Base-by-base conservation (phyloP, 371 early-diverging fungal genomes). In the Mortierella sp. region DNA sequence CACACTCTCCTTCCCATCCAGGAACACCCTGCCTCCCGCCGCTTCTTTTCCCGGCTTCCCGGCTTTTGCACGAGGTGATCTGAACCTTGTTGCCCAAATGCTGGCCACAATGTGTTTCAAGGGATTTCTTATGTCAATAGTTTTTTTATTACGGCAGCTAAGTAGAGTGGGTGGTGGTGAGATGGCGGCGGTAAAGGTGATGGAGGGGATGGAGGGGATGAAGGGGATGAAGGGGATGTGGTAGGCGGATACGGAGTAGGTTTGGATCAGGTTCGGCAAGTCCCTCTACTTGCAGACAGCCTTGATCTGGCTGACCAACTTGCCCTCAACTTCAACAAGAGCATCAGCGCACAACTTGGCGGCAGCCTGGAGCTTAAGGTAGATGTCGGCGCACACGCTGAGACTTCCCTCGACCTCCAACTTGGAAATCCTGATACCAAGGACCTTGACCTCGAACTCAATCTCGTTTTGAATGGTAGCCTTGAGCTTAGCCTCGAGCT, bases 351-450 rank as follows among this genome's bases (percentile, higher is more conserved):
- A 52, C 55, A 70, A 19, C 31, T 50, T 58, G 16, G 34, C 70
- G 26, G 67, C 67, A 38, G 66, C 66, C 70, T 76, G 65, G 70
- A 76, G 66, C 64, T 70, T 69, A 34, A 41, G 6, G 27, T 43
- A 43, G 48, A 76, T 23, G 6, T 47, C 45, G 47, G 50, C 24
- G 41, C 66, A 69, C 59, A 76, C 66, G 23, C 61, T 45, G 28
- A 66, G 66, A 61, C 57, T 56, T 4, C 34, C 34, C 34, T 34
- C 7, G 34, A 34, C 34, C 10, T 34, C 34, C 7, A 34, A n/a
- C n/a, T n/a, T n/a, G n/a, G n/a, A n/a, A n/a, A n/a, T n/a, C n/a
- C n/a, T n/a, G n/a, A n/a, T n/a, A 31, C 76, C 76, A 19, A 61
- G 38, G 58, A 76, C 66, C 8, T 52, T 53, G 56, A 76, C 46